Base-by-base conservation (phyloP, 2,329 filamentous ascomycete species). In the Tolypocladium cylindrosporum region DNA sequence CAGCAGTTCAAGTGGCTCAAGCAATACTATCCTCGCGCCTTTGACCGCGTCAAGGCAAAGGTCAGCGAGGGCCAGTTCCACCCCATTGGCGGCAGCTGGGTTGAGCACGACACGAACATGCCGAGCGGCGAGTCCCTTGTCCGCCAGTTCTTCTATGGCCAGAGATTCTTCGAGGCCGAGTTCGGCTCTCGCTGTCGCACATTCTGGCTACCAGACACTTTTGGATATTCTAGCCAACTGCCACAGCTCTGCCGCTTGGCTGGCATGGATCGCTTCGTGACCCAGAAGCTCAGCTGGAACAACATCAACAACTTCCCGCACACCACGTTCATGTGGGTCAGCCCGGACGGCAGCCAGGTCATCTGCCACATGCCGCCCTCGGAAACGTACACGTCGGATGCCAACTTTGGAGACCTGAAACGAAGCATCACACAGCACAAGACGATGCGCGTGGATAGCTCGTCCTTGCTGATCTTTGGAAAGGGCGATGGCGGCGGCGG, bases 281-380 rank as follows among this genome's bases (percentile, higher is more conserved):
- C 94, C 0, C 94, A 99, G 73, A 99, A 99, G 77, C 79, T 99
- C 60, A 97, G 93, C 78, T 99, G 94, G 94, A 97, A 97, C 78
- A 97, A 97, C 71, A 97, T 97, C 81, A 97, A 97, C 76, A 96
- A 89, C 69, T 99, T 97, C 75, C 94, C 94, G 0, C 94, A 97
- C 70, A 97, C 94, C 7, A 97, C 94, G 0, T 99, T 99, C 80
- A 96, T 96, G 73, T 99, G 94, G 94, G 92, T 99, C 39, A 85
- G 91, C 14, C 83, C 97, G 16, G 94, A 99, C 71, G 93, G 94
- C 59, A 96, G 90, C 68, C 94, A 97, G 69, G 94, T 99, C 63
- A 85, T 99, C 61, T 97, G 93, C 72, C 94, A 99, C 69, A 99
- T 99, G 94, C 86, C 92, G 3, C 94, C 94, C 1, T 84, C 90